Conservation (phyloP, 2,329 filamentous ascomycete genomes). For the Fusarium fracticaudum region DNA sequence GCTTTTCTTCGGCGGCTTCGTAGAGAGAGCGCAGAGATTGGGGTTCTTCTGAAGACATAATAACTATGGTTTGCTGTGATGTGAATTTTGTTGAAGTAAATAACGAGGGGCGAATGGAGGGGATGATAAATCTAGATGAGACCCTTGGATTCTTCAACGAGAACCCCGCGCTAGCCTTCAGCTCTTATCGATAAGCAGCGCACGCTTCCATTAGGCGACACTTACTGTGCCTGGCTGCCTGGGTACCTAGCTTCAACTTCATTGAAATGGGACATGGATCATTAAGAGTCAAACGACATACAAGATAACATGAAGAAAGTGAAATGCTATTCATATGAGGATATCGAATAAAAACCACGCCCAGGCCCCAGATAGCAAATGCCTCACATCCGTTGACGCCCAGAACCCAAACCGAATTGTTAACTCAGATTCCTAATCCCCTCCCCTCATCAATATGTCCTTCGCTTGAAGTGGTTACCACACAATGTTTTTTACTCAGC, state of each 20-base stretch:
- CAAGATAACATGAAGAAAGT: not conserved
- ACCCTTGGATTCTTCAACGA: constrained; percentile 7
- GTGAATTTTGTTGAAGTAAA: not conserved
- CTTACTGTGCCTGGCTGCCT: not conserved
- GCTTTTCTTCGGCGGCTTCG: constrained; percentile 60
- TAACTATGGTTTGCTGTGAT: not conserved
- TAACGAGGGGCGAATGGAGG: not conserved
- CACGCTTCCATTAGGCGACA: not conserved
- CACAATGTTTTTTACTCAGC: constrained; percentile 12
- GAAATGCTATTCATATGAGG: not conserved
- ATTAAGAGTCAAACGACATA: not conserved
- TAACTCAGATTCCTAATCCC: not conserved
- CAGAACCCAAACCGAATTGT: constrained; percentile 4
- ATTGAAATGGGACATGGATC: not conserved
- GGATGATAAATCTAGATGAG: constrained; percentile 32
- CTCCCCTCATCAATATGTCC: not conserved
- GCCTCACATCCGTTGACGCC: constrained; percentile 27
- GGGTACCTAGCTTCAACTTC: not conserved
- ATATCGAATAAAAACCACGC: constrained; percentile 24
- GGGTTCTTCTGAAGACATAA: constrained; percentile 53
- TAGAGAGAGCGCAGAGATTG: constrained; percentile 62
- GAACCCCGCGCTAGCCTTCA: constrained; percentile 34
- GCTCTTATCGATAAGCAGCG: constrained; percentile 38
- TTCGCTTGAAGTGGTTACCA: not conserved
- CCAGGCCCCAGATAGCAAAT: constrained; percentile 11